These are phyloP conservation scores for Plasmodium vivax DNA, from an alignment of 169 alveolate species.

Conservation along the genomic window DNA sequence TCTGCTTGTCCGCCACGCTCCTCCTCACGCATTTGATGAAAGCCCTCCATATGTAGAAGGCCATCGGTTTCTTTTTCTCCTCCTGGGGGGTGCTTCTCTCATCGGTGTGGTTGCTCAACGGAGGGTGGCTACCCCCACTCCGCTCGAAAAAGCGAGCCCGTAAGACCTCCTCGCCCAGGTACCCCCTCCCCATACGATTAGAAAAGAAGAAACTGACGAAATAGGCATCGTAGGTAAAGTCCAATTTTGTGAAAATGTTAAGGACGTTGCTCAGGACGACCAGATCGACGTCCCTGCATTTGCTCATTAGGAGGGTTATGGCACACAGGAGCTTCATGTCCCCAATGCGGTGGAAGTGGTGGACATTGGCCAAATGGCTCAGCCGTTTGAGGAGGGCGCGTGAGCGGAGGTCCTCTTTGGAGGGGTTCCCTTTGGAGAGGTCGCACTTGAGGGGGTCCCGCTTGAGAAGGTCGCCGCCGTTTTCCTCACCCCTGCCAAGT, in stretches of 20 bases:
- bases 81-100: not conserved
- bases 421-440: no score
- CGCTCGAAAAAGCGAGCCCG: not conserved
- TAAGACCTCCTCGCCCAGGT: not conserved
- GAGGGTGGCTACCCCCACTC: not conserved
- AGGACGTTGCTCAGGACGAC: constrained; percentile 24
- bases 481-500: not conserved
- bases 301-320: not conserved
- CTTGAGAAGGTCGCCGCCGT: no score
- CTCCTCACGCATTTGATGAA: constrained; percentile 17
- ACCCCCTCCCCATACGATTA: not conserved
- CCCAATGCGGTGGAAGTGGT: constrained; percentile 1
- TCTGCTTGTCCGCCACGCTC: not conserved
- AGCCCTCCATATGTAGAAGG: constrained; percentile 18
- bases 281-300: constrained; percentile 27
- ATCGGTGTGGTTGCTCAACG: not conserved
- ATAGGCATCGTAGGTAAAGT: constrained; percentile 14
- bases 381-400: not conserved
- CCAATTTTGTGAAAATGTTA: constrained; percentile 24
- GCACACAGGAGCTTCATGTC: constrained; percentile 15
- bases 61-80: not conserved
- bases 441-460: no score
- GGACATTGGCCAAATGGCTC: constrained; percentile 38
- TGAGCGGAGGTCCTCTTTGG: no score
- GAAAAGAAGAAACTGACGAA: constrained; percentile 20